Conservation (phyloP, 2,329 filamentous ascomycete genomes). For the Fusarium buharicum region DNA sequence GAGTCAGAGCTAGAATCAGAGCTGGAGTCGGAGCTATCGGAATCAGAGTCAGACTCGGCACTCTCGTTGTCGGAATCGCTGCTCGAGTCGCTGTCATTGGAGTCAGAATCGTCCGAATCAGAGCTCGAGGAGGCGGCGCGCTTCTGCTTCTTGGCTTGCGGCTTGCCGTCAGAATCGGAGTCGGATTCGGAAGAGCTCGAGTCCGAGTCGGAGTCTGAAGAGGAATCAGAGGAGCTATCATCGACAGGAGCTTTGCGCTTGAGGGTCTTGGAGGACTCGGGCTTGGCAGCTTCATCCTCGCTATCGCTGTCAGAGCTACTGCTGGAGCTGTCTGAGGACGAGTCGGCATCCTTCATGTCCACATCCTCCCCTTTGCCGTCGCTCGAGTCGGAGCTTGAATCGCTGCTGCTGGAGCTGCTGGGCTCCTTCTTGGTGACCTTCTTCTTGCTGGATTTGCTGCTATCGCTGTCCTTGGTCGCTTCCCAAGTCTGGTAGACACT, state of each 20-base stretch:
- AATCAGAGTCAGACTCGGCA: conserved; percentile 51
- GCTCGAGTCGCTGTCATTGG: conserved; percentile 44
- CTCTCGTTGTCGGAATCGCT: conserved; percentile 50
- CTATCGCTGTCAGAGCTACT: conserved; percentile 40
- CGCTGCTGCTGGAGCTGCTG: conserved; percentile 37
- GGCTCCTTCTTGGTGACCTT: conserved; percentile 35
- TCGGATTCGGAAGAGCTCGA: conserved; percentile 36
- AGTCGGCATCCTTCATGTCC: conserved; percentile 59
- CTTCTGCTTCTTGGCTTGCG: conserved; percentile 64
- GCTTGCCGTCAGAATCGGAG: conserved; percentile 55
- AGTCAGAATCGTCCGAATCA: conserved; percentile 46
- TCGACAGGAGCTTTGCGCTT: conserved; percentile 56
- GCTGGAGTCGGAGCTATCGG: conserved; percentile 46
- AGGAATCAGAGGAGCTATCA: conserved; percentile 50
- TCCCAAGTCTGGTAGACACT: conserved; percentile 64
- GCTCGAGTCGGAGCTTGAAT: conserved; percentile 42
- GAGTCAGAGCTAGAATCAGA: conserved; percentile 53
- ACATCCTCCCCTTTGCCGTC: conserved; percentile 54
- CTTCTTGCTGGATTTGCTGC: conserved; percentile 38
- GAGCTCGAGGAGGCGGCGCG: conserved; percentile 41
- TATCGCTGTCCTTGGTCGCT: conserved; percentile 37
- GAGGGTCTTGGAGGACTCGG: conserved; percentile 46
- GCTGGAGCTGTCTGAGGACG: conserved; percentile 50
- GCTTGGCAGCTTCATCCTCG: conserved; percentile 41
- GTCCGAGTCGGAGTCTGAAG: conserved; percentile 52